Evolutionary conservation across 106 monocot genomes (phyloP), one percentile per base, ranked within the genome.

Genomic region (Platanthera guangdongensis): DNA sequence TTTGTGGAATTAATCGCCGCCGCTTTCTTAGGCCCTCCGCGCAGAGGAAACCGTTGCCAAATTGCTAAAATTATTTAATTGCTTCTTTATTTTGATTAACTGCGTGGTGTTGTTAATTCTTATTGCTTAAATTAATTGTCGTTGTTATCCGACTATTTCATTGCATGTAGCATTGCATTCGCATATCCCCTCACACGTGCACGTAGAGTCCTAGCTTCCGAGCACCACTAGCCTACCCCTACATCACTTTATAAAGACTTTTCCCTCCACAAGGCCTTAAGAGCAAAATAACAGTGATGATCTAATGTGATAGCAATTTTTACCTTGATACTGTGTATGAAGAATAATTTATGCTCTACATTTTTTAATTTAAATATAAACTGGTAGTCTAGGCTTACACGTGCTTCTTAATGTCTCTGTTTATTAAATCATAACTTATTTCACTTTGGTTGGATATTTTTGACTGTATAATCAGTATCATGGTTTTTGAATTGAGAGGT

Each of bases 401-500:
- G 6, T 60, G 30, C 39, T 67, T 39, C 12, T 9, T 67, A 67
- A 39, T 11, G 32, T 30, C 32, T 67, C 30, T 67, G 13, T 67
- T 67, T 67, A 67, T 67, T 67, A 67, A 30, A 39, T 60, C 19
- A 60, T 19, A 21, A 60, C 59, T 60, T 60, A 21, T 60, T 60
- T 60, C 59, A 60, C 59, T 9, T 21, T 5, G 19, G 3, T 60
- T 60, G 0, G 59, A 21, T 60, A 18, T 19, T 21, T 22, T 67
- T 67, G 67, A 67, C 30, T 30, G 1, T 67, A 39, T 4, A n/a
- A n/a, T n/a, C 70, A 48, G 32, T 15, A 48, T 70, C 47, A 32
- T 65, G 1, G 65, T 7, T 9, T 15, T 48, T 3, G 13, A n/a
- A 3, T 70, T 67, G 39, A 39, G 70, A 5, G 14, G 15, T 15